A percentile compares a stretch with the other conserved stretches of the same genome.
Conservation (phyloP, 352 stramenopile species). For the Phytophthora idaei region DNA sequence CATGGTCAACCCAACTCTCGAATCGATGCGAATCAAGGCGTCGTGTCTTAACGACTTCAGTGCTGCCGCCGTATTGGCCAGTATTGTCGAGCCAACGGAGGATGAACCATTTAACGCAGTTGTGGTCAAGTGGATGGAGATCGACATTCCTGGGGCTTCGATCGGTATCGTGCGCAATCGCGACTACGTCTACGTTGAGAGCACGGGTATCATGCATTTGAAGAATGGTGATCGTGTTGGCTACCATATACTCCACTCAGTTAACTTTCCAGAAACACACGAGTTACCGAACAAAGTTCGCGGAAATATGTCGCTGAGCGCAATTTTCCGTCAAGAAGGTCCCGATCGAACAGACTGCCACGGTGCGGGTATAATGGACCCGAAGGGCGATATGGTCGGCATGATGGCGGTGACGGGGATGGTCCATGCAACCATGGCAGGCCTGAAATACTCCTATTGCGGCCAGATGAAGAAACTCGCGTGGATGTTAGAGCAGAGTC, state of each 20-base stretch:
- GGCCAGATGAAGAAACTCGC: slow-evolving; percentile 43
- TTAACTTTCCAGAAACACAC: slow-evolving; percentile 24
- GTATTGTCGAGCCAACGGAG: neutral
- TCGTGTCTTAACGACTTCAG: neutral
- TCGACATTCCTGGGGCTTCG: slow-evolving; percentile 3
- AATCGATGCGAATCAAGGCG: neutral
- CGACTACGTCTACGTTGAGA: slow-evolving; percentile 18
- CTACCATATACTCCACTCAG: slow-evolving; percentile 28
- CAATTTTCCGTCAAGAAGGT: slow-evolving; percentile 31
- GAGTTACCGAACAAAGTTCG: slow-evolving; percentile 22
- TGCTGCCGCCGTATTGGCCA: neutral
- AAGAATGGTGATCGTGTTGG: slow-evolving; percentile 22
- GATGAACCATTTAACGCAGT: neutral
- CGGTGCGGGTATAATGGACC: slow-evolving; percentile 21
- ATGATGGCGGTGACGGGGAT: slow-evolving; percentile 15
- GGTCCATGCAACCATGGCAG: slow-evolving; percentile 23
- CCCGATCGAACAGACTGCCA: slow-evolving; percentile 19
- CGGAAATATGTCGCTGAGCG: slow-evolving; percentile 48
- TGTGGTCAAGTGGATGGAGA: slow-evolving; percentile 1
- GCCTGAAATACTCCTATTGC: slow-evolving; percentile 32
- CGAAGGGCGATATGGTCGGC: slow-evolving; percentile 25
- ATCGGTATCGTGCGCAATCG: slow-evolving; percentile 1
- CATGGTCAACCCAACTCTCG: neutral
- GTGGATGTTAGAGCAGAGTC: slow-evolving; percentile 31
- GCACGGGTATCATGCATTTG: slow-evolving; percentile 10